Evolutionary conservation across 139 green algal species (phyloP).

Genomic region (Mesostigma viride): DNA sequence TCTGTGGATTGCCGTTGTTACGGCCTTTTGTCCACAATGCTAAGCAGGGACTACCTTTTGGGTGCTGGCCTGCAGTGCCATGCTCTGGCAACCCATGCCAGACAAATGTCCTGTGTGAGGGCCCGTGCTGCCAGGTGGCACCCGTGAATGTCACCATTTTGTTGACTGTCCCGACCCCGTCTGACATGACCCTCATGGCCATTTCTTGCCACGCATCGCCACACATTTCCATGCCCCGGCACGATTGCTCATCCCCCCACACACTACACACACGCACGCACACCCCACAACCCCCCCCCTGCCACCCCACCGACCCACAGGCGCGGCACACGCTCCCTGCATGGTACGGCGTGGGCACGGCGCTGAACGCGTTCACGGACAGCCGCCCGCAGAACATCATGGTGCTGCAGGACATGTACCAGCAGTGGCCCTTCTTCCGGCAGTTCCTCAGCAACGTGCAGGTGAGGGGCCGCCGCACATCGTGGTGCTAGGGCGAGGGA

Average conservation of each 20-base stretch:
- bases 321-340: conserved; percentile 81
- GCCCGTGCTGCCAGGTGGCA: too few species aligned
- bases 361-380: conserved; percentile 6
- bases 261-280: not conserved
- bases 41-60: too few species aligned
- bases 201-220: not conserved
- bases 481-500: too few species aligned
- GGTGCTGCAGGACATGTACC: conserved; percentile 72
- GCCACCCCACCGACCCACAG: conserved; percentile 75
- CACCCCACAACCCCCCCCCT: conserved; percentile 45
- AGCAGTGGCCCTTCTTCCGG: conserved; percentile 84
- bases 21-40: too few species aligned
- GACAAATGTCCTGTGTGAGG: too few species aligned
- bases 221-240: not conserved
- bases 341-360: conserved; percentile 75
- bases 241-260: not conserved
- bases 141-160: not conserved
- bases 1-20: too few species aligned
- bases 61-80: too few species aligned
- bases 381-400: not conserved
- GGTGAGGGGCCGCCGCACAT: too few species aligned
- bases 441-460: conserved; percentile 13
- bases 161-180: not conserved
- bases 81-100: too few species aligned
- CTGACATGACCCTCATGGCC: not conserved